Base-by-base conservation (phyloP, 2,329 filamentous ascomycete species). In the Rhynchosporium secalis region DNA sequence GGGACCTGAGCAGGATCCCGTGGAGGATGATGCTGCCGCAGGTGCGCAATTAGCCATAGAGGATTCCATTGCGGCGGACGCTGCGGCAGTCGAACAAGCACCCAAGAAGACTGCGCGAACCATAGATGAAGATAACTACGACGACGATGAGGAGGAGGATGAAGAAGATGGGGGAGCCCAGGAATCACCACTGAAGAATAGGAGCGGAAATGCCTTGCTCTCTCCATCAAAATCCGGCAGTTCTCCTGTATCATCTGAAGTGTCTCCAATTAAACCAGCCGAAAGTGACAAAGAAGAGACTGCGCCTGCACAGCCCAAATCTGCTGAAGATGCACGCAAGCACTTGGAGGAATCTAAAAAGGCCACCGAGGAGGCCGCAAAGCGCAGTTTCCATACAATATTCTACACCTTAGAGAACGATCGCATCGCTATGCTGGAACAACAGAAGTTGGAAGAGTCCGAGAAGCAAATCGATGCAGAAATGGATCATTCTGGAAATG, bases 391-490 rank as follows among this genome's bases (percentile, higher is more conserved):
- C 76, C 89, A 96, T 73, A 96, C 92, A 9, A 83, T 96, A 68
- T 96, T 98, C 76, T 94, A 96, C 76, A 97, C 95, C 1, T 82
- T 98, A 38, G 95, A 99, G 76, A 95, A 94, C 74, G 95, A 99
- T 74, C 86, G 91, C 60, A 92, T 94, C 71, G 95, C 95, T 55
- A 98, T 99, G 95, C 78, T 98, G 62, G 95, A 99, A 76, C 95
- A 99, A 76, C 92, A 98, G 76, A 92, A 94, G 75, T 83, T 99
- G 31, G 95, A 99, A 73, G 95, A 98, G 75, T 92, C 96, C 1
- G 95, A 99, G 75, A 90, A 96, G 74, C 92, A 96, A 75, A 89
- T 98, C 9, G 94, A 98, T 75, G 93, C 93, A 13, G 95, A 99
- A 77, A 95, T 96, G 82, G 92, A 93, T 61, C 83, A 87, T 72